Base-by-base conservation (phyloP, 2,329 filamentous ascomycete genomes). In the Fusarium ambrosium region DNA sequence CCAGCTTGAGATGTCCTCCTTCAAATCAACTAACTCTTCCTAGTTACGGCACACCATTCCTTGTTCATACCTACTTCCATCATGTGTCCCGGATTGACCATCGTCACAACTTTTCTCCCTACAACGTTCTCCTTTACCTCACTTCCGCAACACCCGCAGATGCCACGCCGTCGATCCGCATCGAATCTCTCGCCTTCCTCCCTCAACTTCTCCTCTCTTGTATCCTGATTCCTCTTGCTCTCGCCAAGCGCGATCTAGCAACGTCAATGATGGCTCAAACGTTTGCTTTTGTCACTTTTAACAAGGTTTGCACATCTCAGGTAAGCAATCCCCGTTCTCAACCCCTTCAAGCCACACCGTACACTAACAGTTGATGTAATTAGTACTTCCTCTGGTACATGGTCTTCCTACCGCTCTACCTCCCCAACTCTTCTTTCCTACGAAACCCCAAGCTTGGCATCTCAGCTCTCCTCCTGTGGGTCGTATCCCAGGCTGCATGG, bases 321-420 rank as follows among this genome's bases (percentile, higher is more conserved):
- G 95, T 97, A 89, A 73, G 88, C 80, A 51, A 22, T 0, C 27
- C 20, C 39, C 20, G 22, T 48, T 22, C 14, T 4, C 9, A 41
- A 43, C 39, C n/a, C 13, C 11, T 6, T 13, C 41, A 18, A 10
- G 20, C 22, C 53, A 16, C 29, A 14, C 16, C 11, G 6, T 20
- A 9, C 48, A 41, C 74, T 81, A 39, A 80, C 62, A n/a, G 18
- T 6, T 2, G 1, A 16, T 20, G 2, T 20, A 14, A 29, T 34
- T 13, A 98, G 95, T 99, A 99, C 82, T 99, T 99, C 83, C 89
- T 99, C 60, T 99, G 97, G 97, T 98, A 99, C 84, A 92, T 98
- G 84, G 91, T 98, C 74, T 94, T 99, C 77, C 87, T 98, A 4
- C 97, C 97, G 0, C 92, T 98, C 60, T 97, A 98, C 81, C 91